Evolutionary conservation across 371 early-diverging fungal genomes (phyloP).

Genomic region (Mucor mucedo): DNA sequence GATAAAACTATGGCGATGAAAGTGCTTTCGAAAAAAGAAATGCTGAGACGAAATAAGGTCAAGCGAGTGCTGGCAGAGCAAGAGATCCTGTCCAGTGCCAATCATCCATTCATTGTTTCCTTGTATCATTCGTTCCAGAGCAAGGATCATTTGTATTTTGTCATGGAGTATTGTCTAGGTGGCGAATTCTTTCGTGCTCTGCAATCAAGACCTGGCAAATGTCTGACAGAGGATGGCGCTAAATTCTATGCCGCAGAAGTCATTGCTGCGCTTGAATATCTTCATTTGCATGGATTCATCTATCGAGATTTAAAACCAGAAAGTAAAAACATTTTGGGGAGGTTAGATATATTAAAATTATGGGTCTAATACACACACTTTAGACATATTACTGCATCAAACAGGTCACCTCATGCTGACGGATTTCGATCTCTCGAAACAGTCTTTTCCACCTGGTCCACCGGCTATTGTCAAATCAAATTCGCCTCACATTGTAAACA

Average conservation of each 20-base stretch:
- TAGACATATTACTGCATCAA: slow-evolving; percentile 90
- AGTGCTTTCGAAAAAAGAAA: slow-evolving; percentile 89
- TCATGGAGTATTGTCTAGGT: slow-evolving; percentile 98
- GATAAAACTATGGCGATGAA: slow-evolving; percentile 92
- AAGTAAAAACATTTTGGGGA: slow-evolving; percentile 52
- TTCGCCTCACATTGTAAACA: slow-evolving; percentile 53
- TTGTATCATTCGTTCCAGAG: slow-evolving; percentile 97
- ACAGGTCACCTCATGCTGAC: slow-evolving; percentile 96
- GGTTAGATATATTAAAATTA: background rate
- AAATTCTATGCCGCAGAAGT: slow-evolving; percentile 98
- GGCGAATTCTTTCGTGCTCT: slow-evolving; percentile 96
- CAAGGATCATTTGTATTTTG: slow-evolving; percentile 91
- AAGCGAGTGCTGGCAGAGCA: slow-evolving; percentile 95
- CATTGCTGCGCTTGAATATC: slow-evolving; percentile 87
- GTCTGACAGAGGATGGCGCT: slow-evolving; percentile 86
- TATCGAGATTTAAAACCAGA: slow-evolving; percentile 99
- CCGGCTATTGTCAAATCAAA: slow-evolving; percentile 78
- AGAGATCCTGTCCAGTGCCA: slow-evolving; percentile 89
- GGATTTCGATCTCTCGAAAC: slow-evolving; percentile 95
- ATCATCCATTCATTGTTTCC: slow-evolving; percentile 97
- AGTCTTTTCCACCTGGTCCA: slow-evolving; percentile 73
- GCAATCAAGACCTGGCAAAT: slow-evolving; percentile 83
- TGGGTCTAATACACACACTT: background rate
- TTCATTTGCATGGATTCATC: slow-evolving; percentile 94
- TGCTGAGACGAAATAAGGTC: slow-evolving; percentile 94